phyloP scores from a whole-genome alignment of 495 filamentous ascomycete species.

The Tetracladium setigerum region DNA sequence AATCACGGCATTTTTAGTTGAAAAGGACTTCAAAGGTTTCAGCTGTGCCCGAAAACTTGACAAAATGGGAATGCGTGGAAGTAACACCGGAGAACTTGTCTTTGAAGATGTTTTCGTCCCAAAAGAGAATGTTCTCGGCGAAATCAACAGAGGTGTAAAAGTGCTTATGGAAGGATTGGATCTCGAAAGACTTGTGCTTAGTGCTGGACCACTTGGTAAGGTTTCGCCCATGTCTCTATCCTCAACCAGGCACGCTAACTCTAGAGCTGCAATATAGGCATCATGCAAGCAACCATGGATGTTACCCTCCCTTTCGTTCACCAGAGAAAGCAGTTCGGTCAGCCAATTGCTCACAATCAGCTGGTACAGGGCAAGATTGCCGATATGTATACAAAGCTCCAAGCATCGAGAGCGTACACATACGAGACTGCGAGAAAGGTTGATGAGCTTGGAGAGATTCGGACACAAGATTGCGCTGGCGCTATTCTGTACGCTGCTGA shows the following conservation, averaged over 20 bases:
- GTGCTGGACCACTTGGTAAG: constrained; percentile 65
- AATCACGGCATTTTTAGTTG: constrained; percentile 90
- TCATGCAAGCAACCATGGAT: constrained; percentile 92
- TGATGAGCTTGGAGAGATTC: constrained; percentile 61
- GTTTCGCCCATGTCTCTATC: too few relatives aligned
- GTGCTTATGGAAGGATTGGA: constrained; percentile 97
- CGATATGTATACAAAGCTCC: constrained; percentile 94
- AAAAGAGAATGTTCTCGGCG: constrained; percentile 68
- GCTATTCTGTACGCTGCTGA: constrained; percentile 93
- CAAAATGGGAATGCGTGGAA: constrained; percentile 96
- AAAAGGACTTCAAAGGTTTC: constrained; percentile 68
- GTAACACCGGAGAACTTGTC: constrained; percentile 90
- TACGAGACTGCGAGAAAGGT: constrained; percentile 67
- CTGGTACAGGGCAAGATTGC: constrained; percentile 88
- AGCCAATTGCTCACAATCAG: constrained; percentile 87
- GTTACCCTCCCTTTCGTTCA: constrained; percentile 86
- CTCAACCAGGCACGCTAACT: constrained; percentile 29
- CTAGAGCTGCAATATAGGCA: constrained; percentile 31
- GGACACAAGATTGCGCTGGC: constrained; percentile 90
- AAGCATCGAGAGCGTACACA: constrained; percentile 73
- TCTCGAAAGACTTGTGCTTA: constrained; percentile 86
- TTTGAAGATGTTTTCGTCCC: constrained; percentile 94
- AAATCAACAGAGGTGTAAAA: constrained; percentile 71
- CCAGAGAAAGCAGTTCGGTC: constrained; percentile 78
- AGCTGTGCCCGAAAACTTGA: constrained; percentile 86